Evolutionary conservation across 2,329 filamentous ascomycete genomes (phyloP), one percentile per base, ranked within the genome.

Genomic region (Alternaria sp.): DNA sequence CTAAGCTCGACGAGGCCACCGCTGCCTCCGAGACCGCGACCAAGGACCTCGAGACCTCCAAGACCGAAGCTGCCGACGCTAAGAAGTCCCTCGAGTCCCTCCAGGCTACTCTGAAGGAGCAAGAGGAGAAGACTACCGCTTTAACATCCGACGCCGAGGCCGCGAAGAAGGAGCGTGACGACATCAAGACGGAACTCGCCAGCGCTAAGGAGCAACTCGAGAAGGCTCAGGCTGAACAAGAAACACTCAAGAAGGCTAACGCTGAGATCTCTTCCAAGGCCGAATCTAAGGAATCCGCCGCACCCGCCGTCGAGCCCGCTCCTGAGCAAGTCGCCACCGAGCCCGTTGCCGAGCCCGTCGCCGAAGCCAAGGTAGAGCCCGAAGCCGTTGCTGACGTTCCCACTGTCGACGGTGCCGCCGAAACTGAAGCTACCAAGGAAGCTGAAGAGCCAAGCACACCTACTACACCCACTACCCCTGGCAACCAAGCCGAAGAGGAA

Each of bases 201-300:
- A 61, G 55, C 10, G 47, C 66, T 15, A 74, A 71, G 61, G 66
- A 66, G 50, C 70, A 74, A 33, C 64, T 73, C 21, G 71, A 66
- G 37, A 65, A 65, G 30, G 68, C 69, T 6, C 66, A 71, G 66
- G 58, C 60, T 50, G 61, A 58, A 3, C 65, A 70, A 44, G 68
- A 69, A 28, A 60, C 56, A 28, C 44, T 67, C 15, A 67, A 70
- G 60, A 71, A 64, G 28, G 62, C 66, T 15, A 71, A 69, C 50
- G 63, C 66, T 21, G 54, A 58, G 18, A 55, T 67, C 20, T 45
- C 69, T 45, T 57, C 68, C 43, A 69, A 72, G 63, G 58, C 67
- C 25, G 72, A 72, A 54, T 64, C 64, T 11, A 63, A 70, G 61
- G 66, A 68, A 12, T 56, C 64, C 11, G 65, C 70, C 59, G 60